These are phyloP conservation scores for Elaphomyces granulatus DNA, from an alignment of 495 filamentous ascomycete genomes.

Conservation along the genomic window DNA sequence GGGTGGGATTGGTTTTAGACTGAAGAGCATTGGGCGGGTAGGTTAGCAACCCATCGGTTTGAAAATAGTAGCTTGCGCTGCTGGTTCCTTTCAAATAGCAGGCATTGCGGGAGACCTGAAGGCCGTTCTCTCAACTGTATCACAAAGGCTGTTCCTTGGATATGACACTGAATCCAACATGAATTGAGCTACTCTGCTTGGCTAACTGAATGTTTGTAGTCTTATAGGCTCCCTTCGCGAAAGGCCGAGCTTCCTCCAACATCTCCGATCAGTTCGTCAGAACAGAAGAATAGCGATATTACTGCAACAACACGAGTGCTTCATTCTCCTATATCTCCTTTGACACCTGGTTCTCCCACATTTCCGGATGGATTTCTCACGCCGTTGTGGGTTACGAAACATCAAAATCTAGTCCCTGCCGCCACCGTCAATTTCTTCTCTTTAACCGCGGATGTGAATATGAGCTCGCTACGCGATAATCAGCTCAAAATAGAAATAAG, in stretches of 20 bases:
- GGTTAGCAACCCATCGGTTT: conserved; percentile 22
- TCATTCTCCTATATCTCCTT: conserved; percentile 79
- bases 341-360: conserved; percentile 62
- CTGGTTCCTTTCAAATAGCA: no score
- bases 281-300: conserved; percentile 29
- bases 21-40: conserved; percentile 69
- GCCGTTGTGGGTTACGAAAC: conserved; percentile 68
- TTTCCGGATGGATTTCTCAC: conserved; percentile 82
- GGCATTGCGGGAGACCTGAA: no score
- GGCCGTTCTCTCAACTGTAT: no score
- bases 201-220: no score
- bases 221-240: conserved; percentile 44
- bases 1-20: conserved; percentile 35
- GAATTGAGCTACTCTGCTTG: no score
- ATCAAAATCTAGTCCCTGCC: conserved; percentile 66
- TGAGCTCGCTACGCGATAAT: conserved; percentile 64
- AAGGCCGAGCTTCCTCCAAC: conserved; percentile 45
- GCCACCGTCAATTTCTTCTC: conserved; percentile 63
- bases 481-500: conserved; percentile 81
- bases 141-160: no score
- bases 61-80: not conserved
- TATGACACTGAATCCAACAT: no score
- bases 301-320: conserved; percentile 36
- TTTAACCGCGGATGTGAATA: conserved; percentile 52
- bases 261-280: conserved; percentile 35